Evolutionary conservation across 495 filamentous ascomycete genomes (phyloP).

Genomic region (Xylaria nigripes): DNA sequence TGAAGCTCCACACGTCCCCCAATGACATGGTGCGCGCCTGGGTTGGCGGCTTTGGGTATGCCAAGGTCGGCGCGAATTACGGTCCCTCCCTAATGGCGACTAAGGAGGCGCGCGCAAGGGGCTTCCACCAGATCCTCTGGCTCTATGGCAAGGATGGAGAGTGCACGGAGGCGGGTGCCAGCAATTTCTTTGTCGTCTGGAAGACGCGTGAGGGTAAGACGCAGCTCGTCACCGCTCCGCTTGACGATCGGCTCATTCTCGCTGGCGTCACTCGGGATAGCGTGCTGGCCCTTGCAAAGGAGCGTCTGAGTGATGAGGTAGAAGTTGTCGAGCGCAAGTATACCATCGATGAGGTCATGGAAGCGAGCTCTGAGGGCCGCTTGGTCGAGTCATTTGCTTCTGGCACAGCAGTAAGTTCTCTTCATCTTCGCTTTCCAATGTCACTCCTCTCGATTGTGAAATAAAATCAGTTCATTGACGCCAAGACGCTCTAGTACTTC

Average conservation of each 20-base stretch:
- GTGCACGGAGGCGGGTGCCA: constrained; percentile 87
- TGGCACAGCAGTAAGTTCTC: constrained; percentile 67
- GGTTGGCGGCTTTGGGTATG: constrained; percentile 86
- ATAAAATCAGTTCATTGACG: not conserved
- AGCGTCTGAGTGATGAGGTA: constrained; percentile 50
- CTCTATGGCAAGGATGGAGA: constrained; percentile 65
- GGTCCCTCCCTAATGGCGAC: constrained; percentile 73
- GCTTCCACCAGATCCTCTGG: constrained; percentile 89
- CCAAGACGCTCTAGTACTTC: constrained; percentile 52
- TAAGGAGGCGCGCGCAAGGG: constrained; percentile 56
- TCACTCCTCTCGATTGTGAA: not conserved
- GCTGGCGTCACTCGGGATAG: constrained; percentile 75
- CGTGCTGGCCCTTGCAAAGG: constrained; percentile 63
- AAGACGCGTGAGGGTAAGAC: constrained; percentile 54
- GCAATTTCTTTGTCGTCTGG: constrained; percentile 88
- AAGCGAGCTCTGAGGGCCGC: constrained; percentile 65
- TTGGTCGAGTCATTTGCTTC: constrained; percentile 78
- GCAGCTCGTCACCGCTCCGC: constrained; percentile 74
- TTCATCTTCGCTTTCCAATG: not conserved
- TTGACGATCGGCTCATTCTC: constrained; percentile 74
- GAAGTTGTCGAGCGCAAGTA: constrained; percentile 75
- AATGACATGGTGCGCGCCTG: constrained; percentile 80
- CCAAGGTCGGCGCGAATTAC: constrained; percentile 90
- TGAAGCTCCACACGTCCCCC: constrained; percentile 68
- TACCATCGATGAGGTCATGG: constrained; percentile 68